Conservation (phyloP, 352 stramenopile species). For the Blastocystis sp. region DNA sequence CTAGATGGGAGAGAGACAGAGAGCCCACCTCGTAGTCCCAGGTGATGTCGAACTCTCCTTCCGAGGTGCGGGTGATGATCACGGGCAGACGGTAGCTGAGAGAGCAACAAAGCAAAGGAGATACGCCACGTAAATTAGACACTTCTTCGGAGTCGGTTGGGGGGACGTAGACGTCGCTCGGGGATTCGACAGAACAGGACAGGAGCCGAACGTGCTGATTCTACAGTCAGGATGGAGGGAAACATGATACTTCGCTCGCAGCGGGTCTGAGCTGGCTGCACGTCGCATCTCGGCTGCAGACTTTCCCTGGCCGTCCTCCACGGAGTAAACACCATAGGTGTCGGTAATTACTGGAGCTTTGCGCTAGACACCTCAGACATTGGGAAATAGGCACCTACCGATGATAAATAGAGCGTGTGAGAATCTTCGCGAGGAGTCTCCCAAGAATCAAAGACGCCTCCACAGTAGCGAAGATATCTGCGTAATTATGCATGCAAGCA, state of each 20-base stretch:
- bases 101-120: not conserved
- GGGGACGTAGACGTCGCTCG: not conserved
- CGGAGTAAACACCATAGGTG: not conserved
- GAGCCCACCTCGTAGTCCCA: constrained; percentile 27
- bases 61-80: not conserved
- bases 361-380: not conserved
- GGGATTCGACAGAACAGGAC: not conserved
- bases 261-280: not conserved
- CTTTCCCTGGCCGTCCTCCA: not conserved
- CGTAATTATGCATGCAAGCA: too few species aligned
- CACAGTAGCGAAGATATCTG: constrained; percentile 40
- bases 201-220: not conserved
- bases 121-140: constrained; percentile 15
- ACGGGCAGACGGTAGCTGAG: constrained; percentile 25
- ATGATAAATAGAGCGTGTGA: not conserved
- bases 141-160: not conserved
- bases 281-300: not conserved
- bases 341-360: not conserved
- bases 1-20: not conserved
- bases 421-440: constrained; percentile 15
- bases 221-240: not conserved
- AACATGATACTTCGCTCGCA: not conserved
- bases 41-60: constrained; percentile 23
- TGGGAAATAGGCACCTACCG: not conserved
- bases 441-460: constrained; percentile 52